phyloP scores from a whole-genome alignment of 2,329 filamentous ascomycete species.

The Onygena corvina region DNA sequence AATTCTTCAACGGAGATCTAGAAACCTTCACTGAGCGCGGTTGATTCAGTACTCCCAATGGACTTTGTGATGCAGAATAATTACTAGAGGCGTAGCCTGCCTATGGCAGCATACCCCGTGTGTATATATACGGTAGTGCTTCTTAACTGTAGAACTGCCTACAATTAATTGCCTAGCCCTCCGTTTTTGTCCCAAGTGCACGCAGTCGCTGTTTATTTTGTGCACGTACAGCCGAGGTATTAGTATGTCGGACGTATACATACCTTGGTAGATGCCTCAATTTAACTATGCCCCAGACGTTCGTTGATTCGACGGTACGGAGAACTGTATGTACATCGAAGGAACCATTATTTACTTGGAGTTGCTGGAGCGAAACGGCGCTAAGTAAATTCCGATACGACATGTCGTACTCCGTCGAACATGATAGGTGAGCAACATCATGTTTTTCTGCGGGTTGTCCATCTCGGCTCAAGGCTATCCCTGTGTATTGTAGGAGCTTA shows the following conservation, averaged over 20 bases:
- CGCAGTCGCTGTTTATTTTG: too few relatives aligned
- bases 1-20: conserved; percentile 4
- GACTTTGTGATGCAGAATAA: conserved; percentile 1
- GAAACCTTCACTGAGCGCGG: not conserved
- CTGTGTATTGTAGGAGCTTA: not conserved
- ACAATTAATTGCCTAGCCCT: too few relatives aligned
- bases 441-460: conserved; percentile 4
- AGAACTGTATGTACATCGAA: conserved; percentile 1
- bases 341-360: not conserved
- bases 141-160: too few relatives aligned
- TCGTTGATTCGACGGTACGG: not conserved
- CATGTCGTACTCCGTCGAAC: not conserved
- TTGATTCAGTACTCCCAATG: not conserved
- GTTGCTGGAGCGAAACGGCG: not conserved
- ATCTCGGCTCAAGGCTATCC: conserved; percentile 5
- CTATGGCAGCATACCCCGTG: too few relatives aligned
- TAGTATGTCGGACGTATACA: too few relatives aligned
- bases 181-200: too few relatives aligned
- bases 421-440: not conserved
- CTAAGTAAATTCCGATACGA: conserved; percentile 2
- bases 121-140: too few relatives aligned
- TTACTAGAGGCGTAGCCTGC: too few relatives aligned
- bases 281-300: conserved; percentile 1
- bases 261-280: too few relatives aligned
- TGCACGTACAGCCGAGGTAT: too few relatives aligned